Evolutionary conservation across 805 yeast genomes (phyloP), one percentile per base, ranked within the genome.

Genomic region (Clavispora santaluciae): DNA sequence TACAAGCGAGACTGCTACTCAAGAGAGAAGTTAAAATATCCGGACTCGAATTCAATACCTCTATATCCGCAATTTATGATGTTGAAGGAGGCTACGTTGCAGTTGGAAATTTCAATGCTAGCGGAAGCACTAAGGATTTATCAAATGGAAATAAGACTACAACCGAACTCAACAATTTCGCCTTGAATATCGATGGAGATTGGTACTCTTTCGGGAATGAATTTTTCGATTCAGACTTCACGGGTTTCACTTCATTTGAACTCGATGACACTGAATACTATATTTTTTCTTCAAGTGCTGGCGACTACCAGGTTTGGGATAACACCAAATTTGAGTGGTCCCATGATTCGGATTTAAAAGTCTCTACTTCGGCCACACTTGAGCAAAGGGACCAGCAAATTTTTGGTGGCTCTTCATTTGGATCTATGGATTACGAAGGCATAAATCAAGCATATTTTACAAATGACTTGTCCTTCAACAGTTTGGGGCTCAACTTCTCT

Each of bases 151-250:
- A 66, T 47, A 44, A 50, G 6, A 29, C 68, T 0, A 43, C 41
- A 0, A 26, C 43, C 5, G 31, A 50, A 3, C 60, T 60, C n/a
- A 57, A 61, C 44, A 62, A 75, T 25, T 57, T 66, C 23, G 76
- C 70, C 1, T 30, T 69, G 5, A 72, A 59, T 45, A 40, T 53
- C 22, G 59, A 66, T 42, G 66, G 64, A 1, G 51, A 67, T 3
- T 75, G 78, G 73, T 64, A 47, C 36, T 54, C 74, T 0, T 66
- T 76, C 46, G 77, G 75, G 2, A 59, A 65, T 42, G 44, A 54
- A 9, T 56, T 48, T 28, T 30, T 53, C 8, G 50, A 53, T 40
- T 44, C 33, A 5, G 47, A 55, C 8, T 64, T 54, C 40, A 53
- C 59, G 29, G 57, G 58, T 30, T 60, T 67, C 41, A 48, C 71